phyloP scores from a whole-genome alignment of 306 rosid genomes.

The Spatholobus suberectus region DNA sequence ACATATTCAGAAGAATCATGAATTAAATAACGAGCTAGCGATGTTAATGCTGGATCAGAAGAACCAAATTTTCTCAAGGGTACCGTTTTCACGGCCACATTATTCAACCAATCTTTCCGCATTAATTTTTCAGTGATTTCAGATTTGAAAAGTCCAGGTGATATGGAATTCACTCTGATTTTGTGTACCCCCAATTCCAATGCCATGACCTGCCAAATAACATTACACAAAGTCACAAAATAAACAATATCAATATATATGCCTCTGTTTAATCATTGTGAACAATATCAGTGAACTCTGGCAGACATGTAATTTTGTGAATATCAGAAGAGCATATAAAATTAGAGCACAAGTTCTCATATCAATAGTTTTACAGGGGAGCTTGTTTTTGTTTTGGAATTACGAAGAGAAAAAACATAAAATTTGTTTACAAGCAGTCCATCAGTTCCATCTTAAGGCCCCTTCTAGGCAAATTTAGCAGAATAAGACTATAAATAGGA shows the following conservation, averaged over 20 bases:
- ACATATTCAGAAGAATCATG: constrained; percentile 82
- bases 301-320: not conserved
- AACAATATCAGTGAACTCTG: constrained; percentile 3
- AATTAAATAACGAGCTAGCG: constrained; percentile 69
- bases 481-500: not conserved
- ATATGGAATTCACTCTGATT: constrained; percentile 81
- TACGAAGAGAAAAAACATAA: too few relatives aligned
- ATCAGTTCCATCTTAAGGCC: too few relatives aligned
- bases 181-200: constrained; percentile 73
- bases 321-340: not conserved
- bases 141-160: constrained; percentile 82
- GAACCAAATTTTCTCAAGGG: constrained; percentile 67
- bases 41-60: constrained; percentile 77
- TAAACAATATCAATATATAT: not conserved
- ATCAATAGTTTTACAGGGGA: too few relatives aligned
- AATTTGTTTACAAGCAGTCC: too few relatives aligned
- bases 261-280: not conserved
- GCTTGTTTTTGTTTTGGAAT: too few relatives aligned
- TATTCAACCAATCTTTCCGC: constrained; percentile 72
- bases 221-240: not conserved
- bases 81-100: constrained; percentile 59
- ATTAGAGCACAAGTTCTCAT: too few relatives aligned
- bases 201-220: constrained; percentile 73
- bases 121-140: constrained; percentile 72
- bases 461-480: not conserved